Base-by-base conservation (phyloP, 805 yeast species). In the Kluyveromyces dobzhanskii region DNA sequence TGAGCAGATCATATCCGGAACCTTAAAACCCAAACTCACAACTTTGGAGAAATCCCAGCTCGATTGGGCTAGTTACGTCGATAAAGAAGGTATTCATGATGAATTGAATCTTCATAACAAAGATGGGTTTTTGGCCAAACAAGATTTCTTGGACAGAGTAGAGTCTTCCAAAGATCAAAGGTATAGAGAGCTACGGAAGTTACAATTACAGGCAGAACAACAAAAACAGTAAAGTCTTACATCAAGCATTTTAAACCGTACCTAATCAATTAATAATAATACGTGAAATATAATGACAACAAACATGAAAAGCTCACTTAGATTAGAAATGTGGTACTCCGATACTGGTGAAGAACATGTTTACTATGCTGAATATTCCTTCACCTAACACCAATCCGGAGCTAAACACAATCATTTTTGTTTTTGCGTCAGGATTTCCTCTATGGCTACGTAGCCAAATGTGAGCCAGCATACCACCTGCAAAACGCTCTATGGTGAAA, bases 1-100 rank as follows among this genome's bases (percentile, higher is more conserved):
- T 6, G 88, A 84, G 55, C 85, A 80, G 41, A 87, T 87, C 27
- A 72, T 86, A 33, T 66, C 75, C 32, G 72, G 79, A 9, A 69
- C 83, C 3, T 75, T 80, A 46, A 78, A 82, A 48, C 77, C 85
- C 24, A 90, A 86, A 56, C 68, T 92, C 44, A 84, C 94, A 17
- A 92, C 98, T 0, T 66, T 92, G 46, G 97, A 92, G 57, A 92
- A 92, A 61, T 84, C 95, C 1, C 69, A 94, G 45, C 68, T 92
- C 37, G 98, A 92, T 61, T 92, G 97, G 95, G 94, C 94, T 1
- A 76, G 84, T 34, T 87, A 84, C 62, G 96, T 92, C 23, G 97
- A 90, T 61, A 73, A 82, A 47, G 78, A 80, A 46, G 87, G 87
- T 40, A 79, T 92, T 34, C 70, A 75, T 38, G 96, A 85, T 47